phyloP scores from a whole-genome alignment of 2,329 filamentous ascomycete species.

The Ophiostoma montium region DNA sequence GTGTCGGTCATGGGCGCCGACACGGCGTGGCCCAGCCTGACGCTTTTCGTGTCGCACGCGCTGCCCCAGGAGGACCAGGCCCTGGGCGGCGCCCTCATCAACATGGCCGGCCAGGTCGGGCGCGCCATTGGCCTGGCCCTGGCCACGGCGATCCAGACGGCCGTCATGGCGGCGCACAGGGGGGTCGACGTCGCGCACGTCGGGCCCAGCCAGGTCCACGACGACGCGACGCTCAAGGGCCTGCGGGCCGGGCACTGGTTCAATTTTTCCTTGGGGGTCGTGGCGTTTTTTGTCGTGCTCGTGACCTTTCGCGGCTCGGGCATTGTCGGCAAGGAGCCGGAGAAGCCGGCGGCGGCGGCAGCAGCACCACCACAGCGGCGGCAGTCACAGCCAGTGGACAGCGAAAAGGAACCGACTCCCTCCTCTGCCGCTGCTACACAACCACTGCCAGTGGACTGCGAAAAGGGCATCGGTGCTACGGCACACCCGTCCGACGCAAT shows the following conservation, averaged over 20 bases:
- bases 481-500: background rate
- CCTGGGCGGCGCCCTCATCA: slow-evolving; percentile 53
- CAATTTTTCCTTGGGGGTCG: slow-evolving; percentile 33
- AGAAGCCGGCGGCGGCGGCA: background rate
- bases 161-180: slow-evolving; percentile 38
- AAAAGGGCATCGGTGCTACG: background rate
- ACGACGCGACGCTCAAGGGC: slow-evolving; percentile 31
- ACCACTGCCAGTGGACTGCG: background rate
- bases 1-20: slow-evolving; percentile 53
- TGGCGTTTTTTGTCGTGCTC: slow-evolving; percentile 29
- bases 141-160: slow-evolving; percentile 49
- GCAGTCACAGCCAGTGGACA: background rate
- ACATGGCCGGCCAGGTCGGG: slow-evolving; percentile 50
- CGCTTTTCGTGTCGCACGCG: slow-evolving; percentile 49
- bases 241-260: slow-evolving; percentile 38
- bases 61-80: slow-evolving; percentile 51
- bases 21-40: slow-evolving; percentile 50
- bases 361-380: background rate
- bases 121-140: slow-evolving; percentile 52
- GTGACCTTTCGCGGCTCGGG: slow-evolving; percentile 37
- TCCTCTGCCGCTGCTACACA: background rate
- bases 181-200: slow-evolving; percentile 28
- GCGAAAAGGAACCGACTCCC: too few species aligned
- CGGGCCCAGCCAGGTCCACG: slow-evolving; percentile 28
- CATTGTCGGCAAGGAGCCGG: slow-evolving; percentile 27